Conservation (phyloP, 2,329 filamentous ascomycete genomes). For the Dothistroma septosporum region DNA sequence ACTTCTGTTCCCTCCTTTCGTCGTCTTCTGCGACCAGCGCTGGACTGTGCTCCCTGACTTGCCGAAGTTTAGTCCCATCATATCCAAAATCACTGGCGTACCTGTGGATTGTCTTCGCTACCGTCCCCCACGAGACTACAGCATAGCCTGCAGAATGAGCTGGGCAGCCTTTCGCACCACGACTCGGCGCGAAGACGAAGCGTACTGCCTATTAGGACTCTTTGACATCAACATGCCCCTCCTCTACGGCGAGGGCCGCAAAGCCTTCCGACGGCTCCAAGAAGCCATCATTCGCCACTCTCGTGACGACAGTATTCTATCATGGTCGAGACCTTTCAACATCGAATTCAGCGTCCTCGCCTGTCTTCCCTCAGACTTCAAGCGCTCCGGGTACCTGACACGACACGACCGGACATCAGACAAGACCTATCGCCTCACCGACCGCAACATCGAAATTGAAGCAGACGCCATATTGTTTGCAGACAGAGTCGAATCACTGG, state of each 20-base stretch:
- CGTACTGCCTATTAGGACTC: slow-evolving; percentile 23
- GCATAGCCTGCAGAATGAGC: slow-evolving; percentile 14
- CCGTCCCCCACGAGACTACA: neutral
- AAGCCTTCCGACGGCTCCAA: slow-evolving; percentile 22
- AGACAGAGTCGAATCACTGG: too few relatives aligned
- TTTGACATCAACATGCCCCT: slow-evolving; percentile 21
- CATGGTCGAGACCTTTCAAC: slow-evolving; percentile 4
- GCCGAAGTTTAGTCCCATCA: neutral
- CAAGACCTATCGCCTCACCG: neutral
- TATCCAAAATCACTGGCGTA: neutral
- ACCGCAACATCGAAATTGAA: neutral
- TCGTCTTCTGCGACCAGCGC: slow-evolving; percentile 2
- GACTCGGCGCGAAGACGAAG: slow-evolving; percentile 20
- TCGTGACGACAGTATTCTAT: slow-evolving; percentile 22
- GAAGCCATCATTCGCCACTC: slow-evolving; percentile 18
- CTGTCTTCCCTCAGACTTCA: too few relatives aligned
- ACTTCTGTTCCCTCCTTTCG: slow-evolving; percentile 9
- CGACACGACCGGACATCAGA: neutral
- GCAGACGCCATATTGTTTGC: too few relatives aligned
- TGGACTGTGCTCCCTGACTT: neutral
- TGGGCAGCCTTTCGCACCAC: slow-evolving; percentile 19
- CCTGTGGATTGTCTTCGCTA: neutral
- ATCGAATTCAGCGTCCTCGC: neutral
- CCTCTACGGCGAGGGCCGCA: slow-evolving; percentile 19
- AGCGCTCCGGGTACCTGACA: neutral